These are phyloP conservation scores for Claviceps capensis DNA, from an alignment of 2,329 filamentous ascomycete species.

Conservation along the genomic window DNA sequence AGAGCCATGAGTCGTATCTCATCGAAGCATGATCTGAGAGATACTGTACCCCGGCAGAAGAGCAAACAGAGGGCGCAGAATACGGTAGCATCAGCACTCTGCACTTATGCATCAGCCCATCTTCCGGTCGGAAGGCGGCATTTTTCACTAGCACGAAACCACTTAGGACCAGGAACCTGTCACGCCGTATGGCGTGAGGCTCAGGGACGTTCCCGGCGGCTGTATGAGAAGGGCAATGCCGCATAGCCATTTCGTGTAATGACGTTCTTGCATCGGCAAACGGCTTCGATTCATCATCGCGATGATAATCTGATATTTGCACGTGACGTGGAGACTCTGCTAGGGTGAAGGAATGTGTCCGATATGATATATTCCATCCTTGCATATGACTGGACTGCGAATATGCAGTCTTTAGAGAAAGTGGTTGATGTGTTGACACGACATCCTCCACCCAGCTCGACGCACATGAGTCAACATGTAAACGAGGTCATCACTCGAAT, in stretches of 20 bases:
- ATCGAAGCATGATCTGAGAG: too few relatives aligned
- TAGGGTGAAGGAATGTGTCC: background rate
- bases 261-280: background rate
- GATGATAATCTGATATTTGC: background rate
- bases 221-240: background rate
- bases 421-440: too few relatives aligned
- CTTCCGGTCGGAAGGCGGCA: background rate
- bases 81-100: background rate
- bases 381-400: too few relatives aligned
- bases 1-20: too few relatives aligned
- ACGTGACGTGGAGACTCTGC: background rate
- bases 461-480: too few relatives aligned
- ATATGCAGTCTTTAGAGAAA: too few relatives aligned
- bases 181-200: background rate
- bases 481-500: too few relatives aligned
- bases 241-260: too few relatives aligned
- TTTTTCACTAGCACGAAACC: background rate
- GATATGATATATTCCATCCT: background rate
- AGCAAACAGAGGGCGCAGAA: background rate
- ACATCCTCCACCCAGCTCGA: too few relatives aligned
- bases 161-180: background rate
- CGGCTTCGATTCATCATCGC: background rate
- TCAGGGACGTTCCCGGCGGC: background rate
- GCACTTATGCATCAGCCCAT: background rate
- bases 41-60: too few relatives aligned